phyloP scores from a whole-genome alignment of 2,329 filamentous ascomycete genomes.

The Aspergillus terreus region DNA sequence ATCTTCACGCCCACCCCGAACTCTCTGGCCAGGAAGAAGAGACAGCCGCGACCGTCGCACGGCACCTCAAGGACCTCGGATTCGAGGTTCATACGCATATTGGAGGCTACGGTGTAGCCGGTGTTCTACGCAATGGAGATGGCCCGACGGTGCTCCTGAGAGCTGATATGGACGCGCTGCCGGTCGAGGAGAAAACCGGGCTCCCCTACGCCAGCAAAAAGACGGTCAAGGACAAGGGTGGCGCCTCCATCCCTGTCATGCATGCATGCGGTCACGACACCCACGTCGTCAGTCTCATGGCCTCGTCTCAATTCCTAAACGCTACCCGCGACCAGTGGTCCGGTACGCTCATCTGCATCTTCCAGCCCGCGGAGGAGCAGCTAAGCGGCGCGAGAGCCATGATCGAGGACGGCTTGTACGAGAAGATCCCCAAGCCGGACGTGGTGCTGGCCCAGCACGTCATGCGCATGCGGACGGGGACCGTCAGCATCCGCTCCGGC shows the following conservation, averaged over 20 bases:
- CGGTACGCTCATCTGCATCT: constrained; percentile 58
- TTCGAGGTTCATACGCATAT: constrained; percentile 51
- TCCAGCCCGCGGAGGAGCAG: constrained; percentile 63
- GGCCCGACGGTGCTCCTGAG: constrained; percentile 57
- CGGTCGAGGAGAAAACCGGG: constrained; percentile 54
- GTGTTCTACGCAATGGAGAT: constrained; percentile 52
- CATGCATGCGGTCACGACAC: constrained; percentile 68
- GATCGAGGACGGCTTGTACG: constrained; percentile 56
- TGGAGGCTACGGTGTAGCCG: constrained; percentile 58
- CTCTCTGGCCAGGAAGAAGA: constrained; percentile 53
- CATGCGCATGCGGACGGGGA: constrained; percentile 37
- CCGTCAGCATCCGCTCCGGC: constrained; percentile 30
- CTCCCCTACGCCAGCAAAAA: constrained; percentile 54
- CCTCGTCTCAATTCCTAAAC: constrained; percentile 50
- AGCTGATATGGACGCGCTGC: constrained; percentile 61
- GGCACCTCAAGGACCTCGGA: constrained; percentile 35
- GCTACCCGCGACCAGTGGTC: constrained; percentile 46
- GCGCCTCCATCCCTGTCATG: constrained; percentile 56
- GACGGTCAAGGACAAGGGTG: constrained; percentile 43
- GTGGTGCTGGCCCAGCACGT: constrained; percentile 56
- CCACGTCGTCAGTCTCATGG: constrained; percentile 59
- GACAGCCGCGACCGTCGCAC: constrained; percentile 46
- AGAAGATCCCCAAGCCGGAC: constrained; percentile 53
- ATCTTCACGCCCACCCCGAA: constrained; percentile 55
- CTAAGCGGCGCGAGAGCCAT: constrained; percentile 57